A percentile compares a stretch with the other conserved stretches of the same genome.
phyloP scores from a whole-genome alignment of 768 basidiomycete genomes.

The button mushroom (Agaricus bisporus) region DNA sequence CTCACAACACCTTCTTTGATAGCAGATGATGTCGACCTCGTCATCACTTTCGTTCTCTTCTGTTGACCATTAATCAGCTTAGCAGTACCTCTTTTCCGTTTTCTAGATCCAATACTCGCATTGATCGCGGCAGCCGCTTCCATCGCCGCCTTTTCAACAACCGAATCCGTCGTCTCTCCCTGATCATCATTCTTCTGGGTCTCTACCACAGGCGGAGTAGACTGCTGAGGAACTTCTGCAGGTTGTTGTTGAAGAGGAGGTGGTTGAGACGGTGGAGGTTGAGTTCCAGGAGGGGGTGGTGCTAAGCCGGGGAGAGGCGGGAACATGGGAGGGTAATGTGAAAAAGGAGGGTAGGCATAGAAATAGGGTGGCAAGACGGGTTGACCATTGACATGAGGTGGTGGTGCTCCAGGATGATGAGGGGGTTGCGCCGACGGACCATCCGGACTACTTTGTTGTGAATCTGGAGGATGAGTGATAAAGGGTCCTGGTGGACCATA shows the following conservation, averaged over 20 bases:
- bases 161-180: constrained; percentile 10
- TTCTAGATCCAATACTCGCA: constrained; percentile 11
- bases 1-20: background rate
- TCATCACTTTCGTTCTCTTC: constrained; percentile 12
- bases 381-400: constrained; percentile 24
- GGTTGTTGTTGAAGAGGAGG: background rate
- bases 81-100: constrained; percentile 5
- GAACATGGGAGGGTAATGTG: constrained; percentile 31
- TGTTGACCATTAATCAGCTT: constrained; percentile 6
- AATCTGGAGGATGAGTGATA: constrained; percentile 25
- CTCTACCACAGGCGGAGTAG: constrained; percentile 7
- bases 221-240: background rate
- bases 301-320: constrained; percentile 20
- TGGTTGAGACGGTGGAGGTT: constrained; percentile 10
- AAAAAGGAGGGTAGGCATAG: constrained; percentile 31
- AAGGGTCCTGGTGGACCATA: constrained; percentile 31
- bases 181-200: constrained; percentile 17
- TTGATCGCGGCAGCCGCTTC: constrained; percentile 12
- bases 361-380: constrained; percentile 36
- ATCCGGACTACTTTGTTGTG: constrained; percentile 22
- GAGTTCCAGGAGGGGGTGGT: constrained; percentile 14
- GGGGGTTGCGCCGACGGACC: constrained; percentile 5
- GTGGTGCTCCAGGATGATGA: constrained; percentile 15
- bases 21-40: background rate
- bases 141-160: background rate